Base-by-base conservation (phyloP, 192 early-diverging fungal species). In the Coemansia sp. region DNA sequence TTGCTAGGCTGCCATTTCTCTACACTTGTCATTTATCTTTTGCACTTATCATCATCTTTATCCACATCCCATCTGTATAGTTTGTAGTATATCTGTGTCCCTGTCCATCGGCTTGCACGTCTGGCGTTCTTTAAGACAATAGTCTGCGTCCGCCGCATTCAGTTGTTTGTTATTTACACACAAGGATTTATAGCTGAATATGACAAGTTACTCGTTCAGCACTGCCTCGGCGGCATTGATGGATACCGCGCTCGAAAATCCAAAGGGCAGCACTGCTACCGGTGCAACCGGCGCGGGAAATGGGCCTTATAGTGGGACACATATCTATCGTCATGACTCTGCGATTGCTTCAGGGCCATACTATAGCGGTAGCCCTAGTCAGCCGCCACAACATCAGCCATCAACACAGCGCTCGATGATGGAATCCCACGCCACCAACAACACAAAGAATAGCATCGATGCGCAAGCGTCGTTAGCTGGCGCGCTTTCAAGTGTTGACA, bases 191-290 rank as follows among this genome's bases (percentile, higher is more conserved):
- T 51, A 33, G 29, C 24, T 51, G 46, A 21, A 30, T 32, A 80
- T 80, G 78, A 66, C 78, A 9, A 74, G 72, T 27, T 80, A 80
- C 42, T 75, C 78, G 32, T 80, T 80, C 51, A 55, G 72, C 63
- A 66, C 74, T 46, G 54, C 78, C 33, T 68, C 72, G 10, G 65
- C 76, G 23, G 51, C 77, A 32, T 63, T 80, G 4, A 67, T 80
- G 36, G 72, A 66, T 1, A 42, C 75, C 2, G 21, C 69, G 39
- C 54, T 71, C 6, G 70, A 68, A 24, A 24, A 30, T 42, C 24
- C 59, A 54, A 75, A 69, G 3, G 42, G 52, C 14, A 31, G 51
- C 51, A 25, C 53, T 25, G 32, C 51, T 10, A 56, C 46, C 30
- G 51, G 52, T 32, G 66, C 42, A 17, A 54, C 33, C 20, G 51